Evolutionary conservation across 148 eudicot genomes (phyloP), one percentile per base, ranked within the genome.

Genomic region (Vaccinium macrocarpon): DNA sequence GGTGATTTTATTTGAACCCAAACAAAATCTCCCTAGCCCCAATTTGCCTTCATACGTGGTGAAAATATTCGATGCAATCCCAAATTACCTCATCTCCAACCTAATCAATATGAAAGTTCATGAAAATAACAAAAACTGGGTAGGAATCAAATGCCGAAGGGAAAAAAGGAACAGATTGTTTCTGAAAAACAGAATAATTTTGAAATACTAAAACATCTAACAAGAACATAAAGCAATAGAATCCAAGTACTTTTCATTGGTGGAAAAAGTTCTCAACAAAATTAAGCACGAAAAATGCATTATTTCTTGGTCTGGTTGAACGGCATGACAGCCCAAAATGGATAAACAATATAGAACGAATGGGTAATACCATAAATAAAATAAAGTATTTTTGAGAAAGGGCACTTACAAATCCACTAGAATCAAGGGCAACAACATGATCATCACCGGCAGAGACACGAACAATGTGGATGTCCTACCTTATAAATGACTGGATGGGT

Each of bases 391-490:
- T 49, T 38, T 57, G 23, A 72, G 61, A 9, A 13, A 70, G 62
- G 48, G 73, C 82, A 86, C 94, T 91, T 86, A 93, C 98, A 88
- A 88, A 87, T 88, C 99, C 98, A 85, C 87, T 89, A 77, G 99
- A 95, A 92, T 97, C 99, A 77, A 95, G 97, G 50, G 98, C 99
- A 80, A 97, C 97, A 27, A 90, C 98, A 78, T 97, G 99, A 88
- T 97, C 99, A 86, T 95, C 99, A 74, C 97, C 98, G 50, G 99
- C 98, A 84, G 95, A 95, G n/a, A 93, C 98, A 23, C 97, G 93
- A 87, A 92, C 89, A 68, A 97, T 85, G 79, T 93, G 95, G 83
- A 95, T 86, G 74, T 95, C 91, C 85, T 91, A 94, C 89, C 92
- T 95, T 86, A 82, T 89, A 81, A 97, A 95, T 52, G 88, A 90